A percentile compares a stretch with the other conserved stretches of the same genome.
These are phyloP conservation scores for Fraxinus dipetala DNA, from an alignment of 305 asterid genomes.

Conservation along the genomic window DNA sequence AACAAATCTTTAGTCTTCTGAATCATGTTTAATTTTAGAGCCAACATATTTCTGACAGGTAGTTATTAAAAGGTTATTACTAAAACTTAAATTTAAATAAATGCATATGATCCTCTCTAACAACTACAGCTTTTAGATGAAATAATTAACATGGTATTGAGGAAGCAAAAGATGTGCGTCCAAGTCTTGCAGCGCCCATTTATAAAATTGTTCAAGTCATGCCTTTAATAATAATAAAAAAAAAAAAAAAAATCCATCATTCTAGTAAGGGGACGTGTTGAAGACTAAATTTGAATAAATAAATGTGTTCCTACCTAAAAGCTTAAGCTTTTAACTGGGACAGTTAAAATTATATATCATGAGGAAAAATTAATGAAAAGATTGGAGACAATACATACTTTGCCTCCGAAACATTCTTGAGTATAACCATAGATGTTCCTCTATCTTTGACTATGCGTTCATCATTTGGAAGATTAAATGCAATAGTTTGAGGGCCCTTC, in stretches of 20 bases:
- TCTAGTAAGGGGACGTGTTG: neutral
- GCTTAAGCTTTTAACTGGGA: neutral
- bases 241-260: neutral
- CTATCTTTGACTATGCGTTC: conserved; percentile 83
- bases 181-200: neutral
- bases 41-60: neutral
- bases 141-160: neutral
- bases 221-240: neutral
- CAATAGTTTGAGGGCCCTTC: conserved; percentile 97
- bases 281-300: neutral
- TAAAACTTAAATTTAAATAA: neutral
- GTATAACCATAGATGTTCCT: conserved; percentile 98
- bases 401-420: conserved; percentile 94
- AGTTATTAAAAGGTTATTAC: too few relatives aligned
- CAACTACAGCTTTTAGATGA: neutral
- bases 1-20: neutral
- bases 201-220: neutral
- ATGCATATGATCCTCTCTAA: neutral
- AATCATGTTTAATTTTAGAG: neutral
- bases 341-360: neutral
- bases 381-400: conserved; percentile 43
- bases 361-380: neutral
- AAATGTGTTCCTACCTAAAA: neutral
- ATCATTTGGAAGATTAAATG: conserved; percentile 97
- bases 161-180: neutral